These are phyloP conservation scores for Clonostachys byssicola DNA, from an alignment of 2,329 filamentous ascomycete species.

Conservation along the genomic window DNA sequence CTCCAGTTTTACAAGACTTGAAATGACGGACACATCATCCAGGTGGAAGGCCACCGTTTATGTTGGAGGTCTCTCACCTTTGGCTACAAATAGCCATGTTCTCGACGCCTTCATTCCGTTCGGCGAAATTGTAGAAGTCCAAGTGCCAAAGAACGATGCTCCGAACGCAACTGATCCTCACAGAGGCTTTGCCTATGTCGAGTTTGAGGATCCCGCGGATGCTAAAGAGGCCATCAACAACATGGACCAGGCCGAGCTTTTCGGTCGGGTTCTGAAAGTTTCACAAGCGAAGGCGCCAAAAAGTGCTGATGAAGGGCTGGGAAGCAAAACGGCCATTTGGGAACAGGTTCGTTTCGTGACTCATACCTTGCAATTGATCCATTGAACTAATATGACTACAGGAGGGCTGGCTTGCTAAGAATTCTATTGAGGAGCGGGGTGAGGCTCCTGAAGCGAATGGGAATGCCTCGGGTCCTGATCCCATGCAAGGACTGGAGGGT, in stretches of 20 bases:
- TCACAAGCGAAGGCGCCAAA: constrained; percentile 90
- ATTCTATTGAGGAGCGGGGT: constrained; percentile 70
- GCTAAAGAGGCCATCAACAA: constrained; percentile 96
- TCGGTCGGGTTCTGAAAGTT: constrained; percentile 87
- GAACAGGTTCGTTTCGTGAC: constrained; percentile 67
- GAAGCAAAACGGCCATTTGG: constrained; percentile 93
- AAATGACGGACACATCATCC: constrained; percentile 70
- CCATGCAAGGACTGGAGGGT: constrained; percentile 93
- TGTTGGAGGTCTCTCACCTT: constrained; percentile 80
- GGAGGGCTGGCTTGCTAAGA: constrained; percentile 91
- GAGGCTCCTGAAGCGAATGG: constrained; percentile 40
- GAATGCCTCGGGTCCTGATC: constrained; percentile 63
- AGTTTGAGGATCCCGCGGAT: constrained; percentile 82
- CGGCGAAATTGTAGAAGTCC: constrained; percentile 89
- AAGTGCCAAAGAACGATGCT: constrained; percentile 81
- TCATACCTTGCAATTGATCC: background rate
- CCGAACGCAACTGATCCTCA: constrained; percentile 76
- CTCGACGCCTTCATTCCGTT: constrained; percentile 95
- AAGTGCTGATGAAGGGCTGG: constrained; percentile 79
- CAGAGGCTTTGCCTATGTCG: constrained; percentile 93
- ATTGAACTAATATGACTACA: constrained; percentile 26
- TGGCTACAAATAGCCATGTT: constrained; percentile 71
- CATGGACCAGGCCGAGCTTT: constrained; percentile 96
- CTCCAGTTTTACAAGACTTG: background rate
- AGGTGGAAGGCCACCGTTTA: constrained; percentile 90